Conservation (phyloP, 225 moss, liverwort and hornwort species). For the Marchantia polymorpha region DNA sequence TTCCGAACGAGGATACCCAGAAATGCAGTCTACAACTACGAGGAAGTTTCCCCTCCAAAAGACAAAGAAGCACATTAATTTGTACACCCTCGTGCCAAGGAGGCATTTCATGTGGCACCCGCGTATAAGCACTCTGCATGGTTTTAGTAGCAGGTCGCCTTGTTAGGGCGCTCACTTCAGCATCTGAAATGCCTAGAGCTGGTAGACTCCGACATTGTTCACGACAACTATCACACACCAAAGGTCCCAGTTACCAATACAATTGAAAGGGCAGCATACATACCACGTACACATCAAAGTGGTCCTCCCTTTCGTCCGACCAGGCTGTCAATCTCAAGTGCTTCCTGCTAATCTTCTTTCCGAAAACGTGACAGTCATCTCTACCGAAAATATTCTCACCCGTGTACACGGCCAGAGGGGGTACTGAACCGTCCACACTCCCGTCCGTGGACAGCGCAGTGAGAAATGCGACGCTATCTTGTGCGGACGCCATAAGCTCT, state of each 20-base stretch:
- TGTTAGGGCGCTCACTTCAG: not conserved
- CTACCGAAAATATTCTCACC: slow-evolving; percentile 68
- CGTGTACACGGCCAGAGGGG: slow-evolving; percentile 27
- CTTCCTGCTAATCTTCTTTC: slow-evolving; percentile 81
- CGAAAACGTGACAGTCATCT: slow-evolving; percentile 57
- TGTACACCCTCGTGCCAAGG: slow-evolving; percentile 16
- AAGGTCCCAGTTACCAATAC: no score
- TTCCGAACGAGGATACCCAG: no score
- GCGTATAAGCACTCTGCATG: slow-evolving; percentile 10
- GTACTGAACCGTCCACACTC: slow-evolving; percentile 4
- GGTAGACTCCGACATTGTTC: not conserved
- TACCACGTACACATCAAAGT: slow-evolving; percentile 65
- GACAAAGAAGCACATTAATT: slow-evolving; percentile 14
- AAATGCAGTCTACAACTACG: no score
- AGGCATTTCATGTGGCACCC: slow-evolving; percentile 7
- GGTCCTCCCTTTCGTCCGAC: slow-evolving; percentile 25
- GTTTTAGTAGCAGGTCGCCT: not conserved
- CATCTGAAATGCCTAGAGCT: not conserved
- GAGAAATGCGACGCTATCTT: slow-evolving; percentile 6
- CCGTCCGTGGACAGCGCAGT: slow-evolving; percentile 2
- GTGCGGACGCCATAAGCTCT: not conserved
- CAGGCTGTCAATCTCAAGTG: slow-evolving; percentile 58
- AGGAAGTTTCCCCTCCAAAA: slow-evolving; percentile 12
- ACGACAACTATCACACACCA: not conserved
- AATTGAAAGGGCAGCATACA: slow-evolving; percentile 5